These are phyloP conservation scores for Acanthamoeba culbertsoni DNA, from an alignment of 208 protist genomes.

Conservation along the genomic window DNA sequence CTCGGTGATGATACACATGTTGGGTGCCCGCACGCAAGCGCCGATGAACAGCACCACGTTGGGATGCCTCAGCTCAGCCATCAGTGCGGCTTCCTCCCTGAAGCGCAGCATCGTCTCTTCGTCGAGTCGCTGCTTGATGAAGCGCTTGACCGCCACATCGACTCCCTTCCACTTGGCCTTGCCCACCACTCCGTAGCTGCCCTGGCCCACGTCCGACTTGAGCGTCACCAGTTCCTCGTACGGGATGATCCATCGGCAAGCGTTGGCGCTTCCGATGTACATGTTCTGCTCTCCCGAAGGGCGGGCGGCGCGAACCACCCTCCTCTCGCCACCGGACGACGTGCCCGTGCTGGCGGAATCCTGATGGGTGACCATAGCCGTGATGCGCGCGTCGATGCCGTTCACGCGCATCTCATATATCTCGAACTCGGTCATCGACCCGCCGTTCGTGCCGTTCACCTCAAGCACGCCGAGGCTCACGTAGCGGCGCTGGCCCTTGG, in stretches of 20 bases:
- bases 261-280: background rate
- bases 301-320: no score
- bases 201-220: background rate
- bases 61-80: background rate
- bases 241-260: background rate
- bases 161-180: background rate
- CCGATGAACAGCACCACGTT: constrained; percentile 10
- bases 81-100: background rate
- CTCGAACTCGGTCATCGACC: no score
- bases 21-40: background rate
- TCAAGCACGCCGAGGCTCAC: no score
- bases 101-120: background rate
- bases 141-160: background rate
- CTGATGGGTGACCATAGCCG: no score
- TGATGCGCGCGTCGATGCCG: no score
- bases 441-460: no score
- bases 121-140: background rate
- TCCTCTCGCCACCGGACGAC: background rate
- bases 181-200: background rate
- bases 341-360: background rate
- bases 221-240: background rate
- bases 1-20: constrained; percentile 51
- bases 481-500: no score
- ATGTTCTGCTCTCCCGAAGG: background rate
- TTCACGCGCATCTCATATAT: no score